Conservation (phyloP, 2,329 filamentous ascomycete species). For the Colletotrichum orchidophilum region DNA sequence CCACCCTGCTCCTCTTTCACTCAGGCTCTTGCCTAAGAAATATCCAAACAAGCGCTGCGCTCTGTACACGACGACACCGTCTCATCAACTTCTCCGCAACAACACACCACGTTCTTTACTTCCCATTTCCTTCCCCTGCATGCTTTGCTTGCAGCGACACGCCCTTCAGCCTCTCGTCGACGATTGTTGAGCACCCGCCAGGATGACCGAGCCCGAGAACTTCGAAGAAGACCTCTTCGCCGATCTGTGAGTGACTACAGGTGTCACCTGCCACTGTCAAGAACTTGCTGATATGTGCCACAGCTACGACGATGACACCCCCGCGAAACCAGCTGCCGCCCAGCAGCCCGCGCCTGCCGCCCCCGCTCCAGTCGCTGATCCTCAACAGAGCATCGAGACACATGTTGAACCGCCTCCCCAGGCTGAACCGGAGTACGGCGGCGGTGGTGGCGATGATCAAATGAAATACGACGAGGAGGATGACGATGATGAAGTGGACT, state of each 20-base stretch:
- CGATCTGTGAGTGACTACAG: conserved; percentile 76
- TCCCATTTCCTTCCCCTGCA: background rate
- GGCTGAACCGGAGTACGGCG: conserved; percentile 49
- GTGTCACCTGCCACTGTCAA: conserved; percentile 35
- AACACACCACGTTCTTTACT: conserved; percentile 20
- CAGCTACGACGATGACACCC: conserved; percentile 75
- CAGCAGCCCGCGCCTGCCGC: conserved; percentile 45
- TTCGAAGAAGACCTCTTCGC: conserved; percentile 96
- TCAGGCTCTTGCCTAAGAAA: conserved; percentile 22
- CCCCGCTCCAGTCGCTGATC: conserved; percentile 37
- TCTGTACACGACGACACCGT: background rate
- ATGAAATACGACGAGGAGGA: conserved; percentile 57
- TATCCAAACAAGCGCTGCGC: conserved; percentile 29
- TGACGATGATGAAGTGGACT: conserved; percentile 68
- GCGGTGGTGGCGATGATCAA: conserved; percentile 42
- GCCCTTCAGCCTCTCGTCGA: background rate
- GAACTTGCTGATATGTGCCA: background rate
- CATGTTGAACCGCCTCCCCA: conserved; percentile 40
- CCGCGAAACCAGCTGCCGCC: conserved; percentile 43
- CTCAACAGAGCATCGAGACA: conserved; percentile 41
- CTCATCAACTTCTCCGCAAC: conserved; percentile 5
- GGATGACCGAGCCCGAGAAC: conserved; percentile 83
- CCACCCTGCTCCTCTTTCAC: conserved; percentile 27
- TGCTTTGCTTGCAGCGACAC: background rate
- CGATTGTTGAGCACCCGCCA: conserved; percentile 37